Percentiles rank a stretch among this genome's conserved stretches.
These are phyloP conservation scores for Cutaneotrichosporon sp. DNA, from an alignment of 1,284 basidiomycete species.

Conservation along the genomic window DNA sequence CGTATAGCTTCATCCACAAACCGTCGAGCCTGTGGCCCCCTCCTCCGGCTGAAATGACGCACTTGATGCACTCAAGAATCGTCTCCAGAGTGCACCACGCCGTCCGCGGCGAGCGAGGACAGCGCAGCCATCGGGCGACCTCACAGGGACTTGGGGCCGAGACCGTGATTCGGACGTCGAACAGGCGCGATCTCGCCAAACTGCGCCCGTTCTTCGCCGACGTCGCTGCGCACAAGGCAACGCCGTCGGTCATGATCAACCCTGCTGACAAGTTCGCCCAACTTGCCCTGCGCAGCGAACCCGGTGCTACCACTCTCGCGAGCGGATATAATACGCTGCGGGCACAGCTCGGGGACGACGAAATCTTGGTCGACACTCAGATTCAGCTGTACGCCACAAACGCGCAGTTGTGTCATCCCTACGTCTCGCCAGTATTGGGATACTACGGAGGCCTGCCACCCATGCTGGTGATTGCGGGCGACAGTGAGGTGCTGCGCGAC, in stretches of 20 bases:
- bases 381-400: slow-evolving; percentile 89
- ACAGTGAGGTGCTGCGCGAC: slow-evolving; percentile 88
- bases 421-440: slow-evolving; percentile 76
- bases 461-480: slow-evolving; percentile 77
- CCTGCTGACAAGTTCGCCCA: slow-evolving; percentile 32
- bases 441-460: slow-evolving; percentile 92
- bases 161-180: background rate
- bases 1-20: slow-evolving; percentile 59
- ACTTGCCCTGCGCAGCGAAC: slow-evolving; percentile 9
- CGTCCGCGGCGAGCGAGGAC: slow-evolving; percentile 38
- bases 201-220: background rate
- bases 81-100: slow-evolving; percentile 64
- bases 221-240: background rate
- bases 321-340: slow-evolving; percentile 35
- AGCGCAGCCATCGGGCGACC: background rate
- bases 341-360: slow-evolving; percentile 21
- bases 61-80: slow-evolving; percentile 63
- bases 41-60: slow-evolving; percentile 70
- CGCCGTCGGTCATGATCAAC: slow-evolving; percentile 19
- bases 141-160: background rate
- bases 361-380: slow-evolving; percentile 57
- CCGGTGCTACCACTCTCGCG: slow-evolving; percentile 29
- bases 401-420: slow-evolving; percentile 75
- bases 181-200: slow-evolving; percentile 5
- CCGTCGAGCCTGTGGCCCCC: slow-evolving; percentile 90